Evolutionary conservation across 1,139 yeast species (phyloP).

Genomic region (Petasospora rhodanensis): DNA sequence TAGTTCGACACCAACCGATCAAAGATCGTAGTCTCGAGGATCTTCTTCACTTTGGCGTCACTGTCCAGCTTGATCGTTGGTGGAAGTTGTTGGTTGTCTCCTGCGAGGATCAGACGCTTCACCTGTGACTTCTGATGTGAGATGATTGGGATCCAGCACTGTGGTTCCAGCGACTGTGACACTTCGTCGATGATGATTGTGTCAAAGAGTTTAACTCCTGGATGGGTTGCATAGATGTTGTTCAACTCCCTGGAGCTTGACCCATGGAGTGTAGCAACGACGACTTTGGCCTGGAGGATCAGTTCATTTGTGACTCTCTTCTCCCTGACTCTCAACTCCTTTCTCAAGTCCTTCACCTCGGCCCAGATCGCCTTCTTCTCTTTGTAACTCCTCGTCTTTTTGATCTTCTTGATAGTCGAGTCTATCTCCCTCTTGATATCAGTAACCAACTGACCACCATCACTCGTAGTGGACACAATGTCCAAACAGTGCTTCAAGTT

Average conservation of each 20-base stretch:
- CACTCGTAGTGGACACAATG: slow-evolving; percentile 58
- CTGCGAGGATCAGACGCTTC: slow-evolving; percentile 66
- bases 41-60: slow-evolving; percentile 28
- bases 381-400: slow-evolving; percentile 59
- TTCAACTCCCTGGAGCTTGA: slow-evolving; percentile 66
- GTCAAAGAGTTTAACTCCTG: slow-evolving; percentile 47
- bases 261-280: slow-evolving; percentile 83
- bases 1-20: slow-evolving; percentile 61
- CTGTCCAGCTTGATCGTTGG: slow-evolving; percentile 58
- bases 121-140: slow-evolving; percentile 46
- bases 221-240: slow-evolving; percentile 36
- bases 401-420: slow-evolving; percentile 49
- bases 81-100: slow-evolving; percentile 85
- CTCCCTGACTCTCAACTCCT: slow-evolving; percentile 67
- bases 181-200: slow-evolving; percentile 92
- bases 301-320: slow-evolving; percentile 57
- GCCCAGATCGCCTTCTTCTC: slow-evolving; percentile 66
- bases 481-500: slow-evolving; percentile 76
- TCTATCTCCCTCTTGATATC: slow-evolving; percentile 74
- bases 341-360: slow-evolving; percentile 63
- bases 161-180: slow-evolving; percentile 90
- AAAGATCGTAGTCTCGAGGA: slow-evolving; percentile 65
- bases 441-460: slow-evolving; percentile 55
- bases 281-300: slow-evolving; percentile 58
- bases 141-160: slow-evolving; percentile 93